These are phyloP conservation scores for Boletellus emodensis DNA, from an alignment of 768 basidiomycete genomes.

Conservation along the genomic window DNA sequence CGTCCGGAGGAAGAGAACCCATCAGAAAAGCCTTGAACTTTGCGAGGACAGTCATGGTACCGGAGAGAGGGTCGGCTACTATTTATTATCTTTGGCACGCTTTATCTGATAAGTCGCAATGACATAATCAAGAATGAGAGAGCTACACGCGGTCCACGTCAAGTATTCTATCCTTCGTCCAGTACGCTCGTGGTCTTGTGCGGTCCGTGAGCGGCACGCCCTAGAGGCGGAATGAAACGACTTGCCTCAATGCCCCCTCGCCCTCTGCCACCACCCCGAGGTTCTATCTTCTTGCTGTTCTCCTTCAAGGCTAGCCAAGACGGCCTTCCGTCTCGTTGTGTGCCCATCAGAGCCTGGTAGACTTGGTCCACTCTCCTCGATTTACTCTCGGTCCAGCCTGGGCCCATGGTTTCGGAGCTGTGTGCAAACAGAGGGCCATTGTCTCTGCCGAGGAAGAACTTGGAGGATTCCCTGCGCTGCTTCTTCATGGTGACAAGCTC, in stretches of 20 bases:
- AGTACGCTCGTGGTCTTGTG: not conserved
- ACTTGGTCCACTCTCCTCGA: constrained; percentile 25
- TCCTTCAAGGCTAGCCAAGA: constrained; percentile 33
- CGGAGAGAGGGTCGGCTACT: not conserved
- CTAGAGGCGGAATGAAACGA: not conserved
- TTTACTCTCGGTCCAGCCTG: constrained; percentile 28
- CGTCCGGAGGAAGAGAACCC: constrained; percentile 24
- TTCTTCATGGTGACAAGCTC: constrained; percentile 18
- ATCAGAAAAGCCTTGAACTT: constrained; percentile 23
- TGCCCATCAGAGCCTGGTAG: constrained; percentile 26
- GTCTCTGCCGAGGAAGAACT: constrained; percentile 30
- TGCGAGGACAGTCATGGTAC: constrained; percentile 24
- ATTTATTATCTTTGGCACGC: not conserved
- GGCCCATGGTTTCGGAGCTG: constrained; percentile 26
- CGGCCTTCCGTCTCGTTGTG: constrained; percentile 27
- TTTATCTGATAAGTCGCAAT: constrained; percentile 4
- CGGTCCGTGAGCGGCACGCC: constrained; percentile 1
- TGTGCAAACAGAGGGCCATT: not conserved
- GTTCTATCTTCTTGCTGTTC: constrained; percentile 19
- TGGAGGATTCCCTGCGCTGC: constrained; percentile 10
- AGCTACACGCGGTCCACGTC: not conserved
- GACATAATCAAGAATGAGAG: not conserved
- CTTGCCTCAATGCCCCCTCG: constrained; percentile 6
- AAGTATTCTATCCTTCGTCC: not conserved
- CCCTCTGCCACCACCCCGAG: constrained; percentile 12